Evolutionary conservation across 768 basidiomycete species (phyloP).

Genomic region (Gelatoporia subvermispora): DNA sequence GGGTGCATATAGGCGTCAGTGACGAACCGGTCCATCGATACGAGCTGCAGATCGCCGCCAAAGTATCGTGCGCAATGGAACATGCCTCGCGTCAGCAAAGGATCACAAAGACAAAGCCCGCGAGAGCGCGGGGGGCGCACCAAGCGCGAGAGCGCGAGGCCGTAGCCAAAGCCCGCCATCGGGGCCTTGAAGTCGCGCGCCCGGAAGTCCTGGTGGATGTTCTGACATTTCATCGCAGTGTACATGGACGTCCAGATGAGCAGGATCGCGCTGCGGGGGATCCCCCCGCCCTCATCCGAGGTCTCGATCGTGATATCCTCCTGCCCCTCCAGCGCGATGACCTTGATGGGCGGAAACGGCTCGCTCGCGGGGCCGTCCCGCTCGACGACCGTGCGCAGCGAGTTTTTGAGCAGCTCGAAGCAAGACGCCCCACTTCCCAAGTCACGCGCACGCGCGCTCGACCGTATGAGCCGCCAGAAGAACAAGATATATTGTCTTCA

Average conservation of each 20-base stretch:
- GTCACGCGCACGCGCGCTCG: too few species aligned
- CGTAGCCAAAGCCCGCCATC: conserved; percentile 97
- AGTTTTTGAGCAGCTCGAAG: conserved; percentile 97
- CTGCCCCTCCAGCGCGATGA: conserved; percentile 91
- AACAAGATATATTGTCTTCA: too few species aligned
- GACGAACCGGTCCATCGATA: conserved; percentile 98
- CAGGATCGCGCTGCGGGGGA: conserved; percentile 82
- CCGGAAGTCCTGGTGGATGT: conserved; percentile 72
- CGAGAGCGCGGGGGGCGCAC: conserved; percentile 38
- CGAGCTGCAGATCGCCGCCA: conserved; percentile 86
- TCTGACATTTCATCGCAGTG: conserved; percentile 73
- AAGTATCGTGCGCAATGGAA: conserved; percentile 89
- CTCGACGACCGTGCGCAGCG: conserved; percentile 93
- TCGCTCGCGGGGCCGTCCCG: conserved; percentile 80
- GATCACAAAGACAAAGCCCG: too few species aligned
- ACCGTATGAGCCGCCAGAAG: too few species aligned
- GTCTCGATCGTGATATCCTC: conserved; percentile 99
- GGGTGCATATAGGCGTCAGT: conserved; percentile 93
- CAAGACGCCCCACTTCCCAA: too few species aligned
- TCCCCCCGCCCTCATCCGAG: conserved; percentile 94
- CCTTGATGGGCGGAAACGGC: conserved; percentile 86
- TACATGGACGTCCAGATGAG: conserved; percentile 99
- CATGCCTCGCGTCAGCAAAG: not conserved
- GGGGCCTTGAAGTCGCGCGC: conserved; percentile 93
- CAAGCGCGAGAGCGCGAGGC: conserved; percentile 85